Base-by-base conservation (phyloP, 345 rosid species). In the Leavenworthia alabamica region DNA sequence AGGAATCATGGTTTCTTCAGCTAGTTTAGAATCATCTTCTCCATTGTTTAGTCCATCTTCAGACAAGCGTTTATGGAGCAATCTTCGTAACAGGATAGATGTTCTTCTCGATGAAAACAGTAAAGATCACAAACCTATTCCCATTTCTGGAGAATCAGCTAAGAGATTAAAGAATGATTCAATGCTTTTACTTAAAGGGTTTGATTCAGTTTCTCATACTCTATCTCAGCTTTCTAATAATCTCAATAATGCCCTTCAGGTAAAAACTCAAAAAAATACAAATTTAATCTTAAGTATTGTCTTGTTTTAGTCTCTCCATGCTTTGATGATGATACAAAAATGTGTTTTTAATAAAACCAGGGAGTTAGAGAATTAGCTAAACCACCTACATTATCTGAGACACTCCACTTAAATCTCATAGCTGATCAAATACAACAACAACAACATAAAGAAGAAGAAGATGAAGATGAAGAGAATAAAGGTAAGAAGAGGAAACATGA, bases 161-260 rank as follows among this genome's bases (percentile, higher is more conserved):
- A 73, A 80, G 70, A 71, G 80, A 50, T 67, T 81, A 72, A 90
- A 88, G 75, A 90, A 81, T 15, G 99, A 90, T 58, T 79, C 99
- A 0, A 40, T 77, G 86, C 90, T 94, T 75, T 62, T 94, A 74
- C 78, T 86, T 23, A 80, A 79, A 78, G 99, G 97, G 33, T 94
- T 94, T 65, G 97, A 94, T 40, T 90, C 99, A 14, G 57, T 89
- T 16, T 71, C 86, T 12, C 84, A 80, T 13, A 71, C 86, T n/a
- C 77, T 90, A 27, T 90, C 96, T 64, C 85, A 71, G 71, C 86
- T 94, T 16, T 94, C 92, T 15, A 77, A 64, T 67, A 89, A 88
- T 61, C 78, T 93, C 20, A 90, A 82, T 39, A 82, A 75, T n/a
- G 90, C 97, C 62, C 92, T 94, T 69, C 96, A 81, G 92, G 99